Evolutionary conservation across 768 basidiomycete species (phyloP).

Genomic region (Serendipita sp.): DNA sequence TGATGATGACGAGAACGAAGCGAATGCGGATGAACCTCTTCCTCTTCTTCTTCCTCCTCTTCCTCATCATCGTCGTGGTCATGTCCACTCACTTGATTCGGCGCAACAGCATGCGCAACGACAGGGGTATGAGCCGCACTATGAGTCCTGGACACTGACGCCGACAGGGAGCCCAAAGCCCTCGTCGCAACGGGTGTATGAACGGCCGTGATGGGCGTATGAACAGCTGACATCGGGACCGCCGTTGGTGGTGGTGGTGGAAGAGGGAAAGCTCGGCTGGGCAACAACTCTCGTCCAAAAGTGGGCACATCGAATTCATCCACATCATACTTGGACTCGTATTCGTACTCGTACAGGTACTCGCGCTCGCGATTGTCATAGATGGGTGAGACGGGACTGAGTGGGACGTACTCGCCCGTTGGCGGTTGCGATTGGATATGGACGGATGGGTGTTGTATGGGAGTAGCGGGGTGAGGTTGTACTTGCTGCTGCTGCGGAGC

Average conservation of each 20-base stretch:
- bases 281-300: slow-evolving; percentile 28
- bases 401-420: no score
- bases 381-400: no score
- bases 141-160: slow-evolving; percentile 27
- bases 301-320: slow-evolving; percentile 19
- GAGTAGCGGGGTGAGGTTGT: no score
- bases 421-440: no score
- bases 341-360: slow-evolving; percentile 66
- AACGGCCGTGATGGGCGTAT: no score
- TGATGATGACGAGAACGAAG: not conserved
- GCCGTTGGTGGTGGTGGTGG: slow-evolving; percentile 33
- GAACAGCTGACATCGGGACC: no score
- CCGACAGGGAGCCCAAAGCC: no score
- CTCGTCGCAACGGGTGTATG: no score
- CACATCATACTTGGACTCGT: slow-evolving; percentile 59
- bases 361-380: slow-evolving; percentile 31
- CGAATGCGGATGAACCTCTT: slow-evolving; percentile 16
- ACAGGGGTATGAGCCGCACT: slow-evolving; percentile 30
- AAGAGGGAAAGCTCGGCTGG: slow-evolving; percentile 17
- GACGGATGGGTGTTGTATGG: no score
- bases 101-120: slow-evolving; percentile 26
- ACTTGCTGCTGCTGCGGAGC: no score
- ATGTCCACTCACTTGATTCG: slow-evolving; percentile 13
- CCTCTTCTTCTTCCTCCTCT: slow-evolving; percentile 46
- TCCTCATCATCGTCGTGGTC: slow-evolving; percentile 26